phyloP scores from a whole-genome alignment of 2,329 filamentous ascomycete genomes.

The Penicillium sp. region DNA sequence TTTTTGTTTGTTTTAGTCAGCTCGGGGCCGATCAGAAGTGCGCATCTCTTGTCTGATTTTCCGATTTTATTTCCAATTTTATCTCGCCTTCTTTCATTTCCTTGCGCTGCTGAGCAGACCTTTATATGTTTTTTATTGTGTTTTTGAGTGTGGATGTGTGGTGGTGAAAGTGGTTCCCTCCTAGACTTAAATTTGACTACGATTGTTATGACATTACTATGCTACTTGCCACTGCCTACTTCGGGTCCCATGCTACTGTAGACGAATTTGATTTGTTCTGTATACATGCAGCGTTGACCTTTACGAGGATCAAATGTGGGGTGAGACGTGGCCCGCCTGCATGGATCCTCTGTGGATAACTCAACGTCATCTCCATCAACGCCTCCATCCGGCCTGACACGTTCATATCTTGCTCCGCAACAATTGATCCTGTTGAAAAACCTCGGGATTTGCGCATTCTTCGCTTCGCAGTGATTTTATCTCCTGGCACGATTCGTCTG shows the following conservation, averaged over 20 bases:
- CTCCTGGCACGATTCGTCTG: not conserved
- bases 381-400: not conserved
- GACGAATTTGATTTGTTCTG: not conserved
- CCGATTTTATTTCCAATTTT: slow-evolving; percentile 10
- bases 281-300: not conserved
- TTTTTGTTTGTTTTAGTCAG: slow-evolving; percentile 25
- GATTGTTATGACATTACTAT: slow-evolving; percentile 19
- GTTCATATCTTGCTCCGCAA: not conserved
- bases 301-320: not conserved
- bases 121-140: slow-evolving; percentile 12
- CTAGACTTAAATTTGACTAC: slow-evolving; percentile 22
- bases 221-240: not conserved
- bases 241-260: not conserved
- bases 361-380: not conserved
- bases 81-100: slow-evolving; percentile 7
- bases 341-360: not conserved
- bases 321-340: not conserved
- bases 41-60: slow-evolving; percentile 38
- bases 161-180: not conserved
- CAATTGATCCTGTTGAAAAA: not conserved
- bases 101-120: slow-evolving; percentile 22
- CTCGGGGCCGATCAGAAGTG: slow-evolving; percentile 46
- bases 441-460: slow-evolving; percentile 9
- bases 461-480: slow-evolving; percentile 11
- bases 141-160: no score